A percentile compares a stretch with the other conserved stretches of the same genome.
phyloP scores from a whole-genome alignment of 108 stramenopile species.

The Skeletonema potamos region DNA sequence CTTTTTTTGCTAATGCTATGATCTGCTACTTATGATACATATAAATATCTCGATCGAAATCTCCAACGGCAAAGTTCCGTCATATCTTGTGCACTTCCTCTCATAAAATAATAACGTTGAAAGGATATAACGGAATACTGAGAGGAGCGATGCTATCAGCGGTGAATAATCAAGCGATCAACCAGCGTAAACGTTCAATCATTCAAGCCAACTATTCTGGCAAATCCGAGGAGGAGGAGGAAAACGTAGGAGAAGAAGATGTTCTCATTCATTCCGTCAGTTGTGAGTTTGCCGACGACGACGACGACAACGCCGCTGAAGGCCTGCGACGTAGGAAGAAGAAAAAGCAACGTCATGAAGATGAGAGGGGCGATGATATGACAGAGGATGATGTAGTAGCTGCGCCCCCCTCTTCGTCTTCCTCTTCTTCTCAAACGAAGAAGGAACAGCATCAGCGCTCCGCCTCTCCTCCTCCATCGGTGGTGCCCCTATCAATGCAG shows the following conservation, averaged over 20 bases:
- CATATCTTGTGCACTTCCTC: not conserved
- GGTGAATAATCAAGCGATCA: not conserved
- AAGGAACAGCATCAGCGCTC: too few species aligned
- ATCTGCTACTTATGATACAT: too few species aligned
- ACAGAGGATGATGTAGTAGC: slow-evolving; percentile 52
- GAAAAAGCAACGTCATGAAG: not conserved
- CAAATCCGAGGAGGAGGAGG: not conserved
- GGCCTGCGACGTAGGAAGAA: not conserved
- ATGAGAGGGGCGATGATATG: slow-evolving; percentile 44
- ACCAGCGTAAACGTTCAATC: not conserved
- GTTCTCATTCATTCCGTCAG: slow-evolving; percentile 2
- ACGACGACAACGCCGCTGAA: not conserved
- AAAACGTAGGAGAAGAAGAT: not conserved
- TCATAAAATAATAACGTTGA: not conserved
- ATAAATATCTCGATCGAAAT: too few species aligned
- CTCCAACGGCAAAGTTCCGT: too few species aligned
- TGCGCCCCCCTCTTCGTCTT: not conserved
- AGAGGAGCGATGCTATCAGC: not conserved
- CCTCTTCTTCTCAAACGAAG: not conserved
- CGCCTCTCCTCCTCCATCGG: not conserved
- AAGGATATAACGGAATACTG: too few species aligned
- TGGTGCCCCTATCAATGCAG: not conserved
- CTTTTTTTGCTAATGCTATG: too few species aligned
- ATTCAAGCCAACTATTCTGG: not conserved
- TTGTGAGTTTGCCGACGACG: not conserved